Conservation (phyloP, 805 yeast genomes). For the Candida andamanensis region DNA sequence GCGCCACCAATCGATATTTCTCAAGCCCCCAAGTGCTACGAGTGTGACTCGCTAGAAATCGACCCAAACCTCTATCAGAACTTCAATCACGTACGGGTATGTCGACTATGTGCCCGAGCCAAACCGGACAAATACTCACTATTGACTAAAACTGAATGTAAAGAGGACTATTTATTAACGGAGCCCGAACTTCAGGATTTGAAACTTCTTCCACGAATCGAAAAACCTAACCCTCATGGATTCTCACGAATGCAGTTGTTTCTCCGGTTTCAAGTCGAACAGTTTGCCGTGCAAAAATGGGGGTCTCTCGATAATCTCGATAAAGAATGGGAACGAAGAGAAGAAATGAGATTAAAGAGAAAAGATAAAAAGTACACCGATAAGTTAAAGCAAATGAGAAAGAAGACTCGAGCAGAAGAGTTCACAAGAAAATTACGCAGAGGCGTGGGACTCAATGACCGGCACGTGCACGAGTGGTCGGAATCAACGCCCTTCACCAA, state of each 20-base stretch:
- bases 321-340: conserved; percentile 86
- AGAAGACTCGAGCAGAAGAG: conserved; percentile 88
- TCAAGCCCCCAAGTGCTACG: conserved; percentile 75
- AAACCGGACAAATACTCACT: conserved; percentile 85
- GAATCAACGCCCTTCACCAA: conserved; percentile 22
- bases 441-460: conserved; percentile 47
- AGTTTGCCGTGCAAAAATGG: conserved; percentile 91
- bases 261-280: conserved; percentile 88
- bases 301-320: conserved; percentile 85
- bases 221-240: conserved; percentile 92
- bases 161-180: conserved; percentile 85
- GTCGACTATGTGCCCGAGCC: conserved; percentile 68
- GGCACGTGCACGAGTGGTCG: conserved; percentile 76
- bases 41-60: conserved; percentile 76
- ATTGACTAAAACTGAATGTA: conserved; percentile 91
- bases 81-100: conserved; percentile 68
- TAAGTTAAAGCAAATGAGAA: conserved; percentile 82
- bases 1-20: conserved; percentile 72
- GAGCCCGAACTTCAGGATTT: conserved; percentile 86
- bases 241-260: conserved; percentile 91
- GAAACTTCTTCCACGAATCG: conserved; percentile 64
- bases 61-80: conserved; percentile 65
- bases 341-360: conserved; percentile 61
- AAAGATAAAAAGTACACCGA: conserved; percentile 74
- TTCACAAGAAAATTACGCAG: conserved; percentile 65